Percentiles rank a stretch among this genome's conserved stretches.
These are phyloP conservation scores for Eudorina sp. DNA, from an alignment of 139 green algal species.

Conservation along the genomic window DNA sequence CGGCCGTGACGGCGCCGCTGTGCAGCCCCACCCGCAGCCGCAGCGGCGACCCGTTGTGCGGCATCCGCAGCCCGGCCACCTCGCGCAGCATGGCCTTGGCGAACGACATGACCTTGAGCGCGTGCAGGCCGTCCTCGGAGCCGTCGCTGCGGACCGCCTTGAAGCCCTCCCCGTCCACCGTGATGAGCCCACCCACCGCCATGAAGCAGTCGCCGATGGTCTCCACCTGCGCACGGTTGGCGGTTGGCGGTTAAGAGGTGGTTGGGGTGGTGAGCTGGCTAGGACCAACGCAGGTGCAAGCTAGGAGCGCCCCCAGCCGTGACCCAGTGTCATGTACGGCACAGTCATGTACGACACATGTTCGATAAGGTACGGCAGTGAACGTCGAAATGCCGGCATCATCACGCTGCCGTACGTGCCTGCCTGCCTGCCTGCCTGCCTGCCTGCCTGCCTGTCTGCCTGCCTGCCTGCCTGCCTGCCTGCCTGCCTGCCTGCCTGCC, in stretches of 20 bases:
- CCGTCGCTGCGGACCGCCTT: conserved; percentile 21
- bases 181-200: conserved; percentile 37
- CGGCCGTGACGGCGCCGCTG: background rate
- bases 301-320: too few relatives aligned
- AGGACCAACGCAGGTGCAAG: too few relatives aligned
- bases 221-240: conserved; percentile 36
- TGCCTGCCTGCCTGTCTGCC: too few relatives aligned
- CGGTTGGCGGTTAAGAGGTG: background rate
- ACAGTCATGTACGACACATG: too few relatives aligned
- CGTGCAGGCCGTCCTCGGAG: conserved; percentile 27
- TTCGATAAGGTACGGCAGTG: too few relatives aligned
- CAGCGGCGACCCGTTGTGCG: conserved; percentile 21
- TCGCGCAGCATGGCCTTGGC: conserved; percentile 49
- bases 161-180: conserved; percentile 35
- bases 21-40: conserved; percentile 23
- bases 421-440: too few relatives aligned
- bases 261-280: background rate
- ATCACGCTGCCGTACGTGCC: too few relatives aligned
- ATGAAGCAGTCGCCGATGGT: conserved; percentile 73
- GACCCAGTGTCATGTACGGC: too few relatives aligned
- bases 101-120: conserved; percentile 30
- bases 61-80: conserved; percentile 8
- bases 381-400: too few relatives aligned
- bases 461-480: too few relatives aligned
- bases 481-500: too few relatives aligned